Conservation (phyloP, 2,329 filamentous ascomycete genomes). For the Trichoderma citrinoviride region DNA sequence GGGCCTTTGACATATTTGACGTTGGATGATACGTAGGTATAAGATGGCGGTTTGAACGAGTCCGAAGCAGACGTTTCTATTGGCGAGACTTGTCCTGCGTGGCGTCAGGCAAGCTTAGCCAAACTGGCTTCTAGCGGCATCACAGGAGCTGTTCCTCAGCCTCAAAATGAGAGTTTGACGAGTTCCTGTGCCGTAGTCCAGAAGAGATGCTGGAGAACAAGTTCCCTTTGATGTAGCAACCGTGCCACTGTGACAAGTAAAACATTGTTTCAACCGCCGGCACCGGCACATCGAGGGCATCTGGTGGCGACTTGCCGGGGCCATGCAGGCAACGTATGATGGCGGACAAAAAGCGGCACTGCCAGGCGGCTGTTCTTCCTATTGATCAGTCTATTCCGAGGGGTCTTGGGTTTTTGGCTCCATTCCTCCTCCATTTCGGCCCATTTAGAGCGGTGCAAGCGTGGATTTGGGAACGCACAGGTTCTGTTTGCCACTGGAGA, state of each 20-base stretch:
- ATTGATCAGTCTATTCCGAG: neutral
- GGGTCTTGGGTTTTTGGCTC: neutral
- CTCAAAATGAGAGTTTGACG: neutral
- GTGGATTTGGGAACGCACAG: no score
- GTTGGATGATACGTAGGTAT: no score
- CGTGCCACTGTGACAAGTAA: neutral
- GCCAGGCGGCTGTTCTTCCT: neutral
- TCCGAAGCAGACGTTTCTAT: no score
- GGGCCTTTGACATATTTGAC: no score
- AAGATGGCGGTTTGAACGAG: no score
- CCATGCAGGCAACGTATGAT: constrained; percentile 17
- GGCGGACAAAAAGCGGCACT: neutral
- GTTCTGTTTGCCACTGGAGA: neutral
- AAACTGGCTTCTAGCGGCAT: neutral
- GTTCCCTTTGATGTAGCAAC: neutral
- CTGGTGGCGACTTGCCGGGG: neutral
- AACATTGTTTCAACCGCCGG: neutral
- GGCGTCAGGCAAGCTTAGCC: constrained; percentile 2
- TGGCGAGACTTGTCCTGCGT: neutral
- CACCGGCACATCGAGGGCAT: neutral
- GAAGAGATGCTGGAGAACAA: no score
- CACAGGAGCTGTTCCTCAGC: neutral
- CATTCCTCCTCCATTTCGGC: neutral
- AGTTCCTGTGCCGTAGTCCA: no score
- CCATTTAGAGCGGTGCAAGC: neutral